A percentile compares a stretch with the other conserved stretches of the same genome.
Conservation (phyloP, 106 monocot species). For the Dioscorea dumetorum region DNA sequence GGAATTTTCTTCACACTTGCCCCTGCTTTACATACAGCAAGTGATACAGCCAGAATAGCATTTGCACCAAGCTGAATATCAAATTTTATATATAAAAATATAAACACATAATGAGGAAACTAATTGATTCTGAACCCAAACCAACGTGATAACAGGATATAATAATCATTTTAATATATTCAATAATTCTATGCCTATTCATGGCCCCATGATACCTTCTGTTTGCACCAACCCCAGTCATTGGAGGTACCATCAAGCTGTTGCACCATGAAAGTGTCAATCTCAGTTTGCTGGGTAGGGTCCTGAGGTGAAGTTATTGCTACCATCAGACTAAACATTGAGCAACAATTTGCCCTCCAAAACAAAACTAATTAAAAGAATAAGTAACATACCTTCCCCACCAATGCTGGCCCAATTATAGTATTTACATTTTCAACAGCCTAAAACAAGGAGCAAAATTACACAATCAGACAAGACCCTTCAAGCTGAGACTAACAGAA, state of each 20-base stretch:
- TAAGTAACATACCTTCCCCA: constrained; percentile 74
- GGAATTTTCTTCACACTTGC: constrained; percentile 81
- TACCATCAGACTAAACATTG: too few species aligned
- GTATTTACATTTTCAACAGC: constrained; percentile 89
- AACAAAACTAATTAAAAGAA: too few species aligned
- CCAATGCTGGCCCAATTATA: constrained; percentile 83
- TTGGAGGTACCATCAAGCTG: constrained; percentile 95
- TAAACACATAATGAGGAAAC: too few species aligned
- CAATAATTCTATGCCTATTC: too few species aligned
- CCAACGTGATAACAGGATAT: too few species aligned
- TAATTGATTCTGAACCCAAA: too few species aligned
- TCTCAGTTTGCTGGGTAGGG: constrained; percentile 72
- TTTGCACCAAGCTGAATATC: constrained; percentile 75
- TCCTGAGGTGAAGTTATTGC: constrained; percentile 34
- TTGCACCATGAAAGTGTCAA: constrained; percentile 97
- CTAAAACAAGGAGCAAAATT: constrained; percentile 16
- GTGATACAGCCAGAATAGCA: constrained; percentile 87
- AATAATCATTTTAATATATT: too few species aligned
- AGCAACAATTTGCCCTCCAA: too few species aligned
- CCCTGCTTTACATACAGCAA: constrained; percentile 92
- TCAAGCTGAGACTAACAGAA: too few species aligned
- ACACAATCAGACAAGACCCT: too few species aligned
- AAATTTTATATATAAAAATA: not conserved
- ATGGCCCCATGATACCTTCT: constrained; percentile 66
- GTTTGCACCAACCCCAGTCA: constrained; percentile 99